These are phyloP conservation scores for Glycine latifolia DNA, from an alignment of 306 rosid genomes.

Conservation along the genomic window DNA sequence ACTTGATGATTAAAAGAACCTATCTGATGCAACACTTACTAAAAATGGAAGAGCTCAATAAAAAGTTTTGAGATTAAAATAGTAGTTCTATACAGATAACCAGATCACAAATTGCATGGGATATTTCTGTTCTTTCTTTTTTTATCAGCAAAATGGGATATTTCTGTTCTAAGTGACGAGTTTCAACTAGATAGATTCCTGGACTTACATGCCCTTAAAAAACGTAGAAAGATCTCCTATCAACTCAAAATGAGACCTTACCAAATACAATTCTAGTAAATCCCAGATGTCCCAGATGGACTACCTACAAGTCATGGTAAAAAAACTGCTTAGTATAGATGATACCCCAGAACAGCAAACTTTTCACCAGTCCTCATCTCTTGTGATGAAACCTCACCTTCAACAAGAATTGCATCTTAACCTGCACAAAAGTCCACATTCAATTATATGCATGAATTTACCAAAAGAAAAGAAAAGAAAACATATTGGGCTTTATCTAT, in stretches of 20 bases:
- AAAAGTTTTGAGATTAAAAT: constrained; percentile 21
- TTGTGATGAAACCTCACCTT: constrained; percentile 93
- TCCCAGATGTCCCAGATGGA: constrained; percentile 16
- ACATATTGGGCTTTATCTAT: constrained; percentile 9
- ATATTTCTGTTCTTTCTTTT: too few species aligned
- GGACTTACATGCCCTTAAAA: constrained; percentile 41
- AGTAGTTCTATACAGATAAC: constrained; percentile 25
- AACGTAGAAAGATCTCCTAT: constrained; percentile 57
- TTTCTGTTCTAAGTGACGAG: not conserved
- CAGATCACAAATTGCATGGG: constrained; percentile 26
- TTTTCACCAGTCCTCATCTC: constrained; percentile 59
- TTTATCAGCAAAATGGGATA: too few species aligned
- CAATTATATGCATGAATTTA: constrained; percentile 7
- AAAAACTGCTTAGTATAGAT: constrained; percentile 40
- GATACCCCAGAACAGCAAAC: constrained; percentile 44
- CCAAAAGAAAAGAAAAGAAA: not conserved
- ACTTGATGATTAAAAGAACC: too few species aligned
- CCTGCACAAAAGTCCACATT: constrained; percentile 57
- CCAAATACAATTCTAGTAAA: constrained; percentile 31
- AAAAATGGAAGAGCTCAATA: constrained; percentile 4
- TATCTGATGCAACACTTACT: constrained; percentile 21
- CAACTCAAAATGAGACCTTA: constrained; percentile 73
- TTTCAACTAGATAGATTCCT: constrained; percentile 41
- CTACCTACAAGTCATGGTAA: constrained; percentile 43
- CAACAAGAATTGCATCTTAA: constrained; percentile 92